Evolutionary conservation across 257 asterid genomes (phyloP).

Genomic region (Leptodermis oblonga): DNA sequence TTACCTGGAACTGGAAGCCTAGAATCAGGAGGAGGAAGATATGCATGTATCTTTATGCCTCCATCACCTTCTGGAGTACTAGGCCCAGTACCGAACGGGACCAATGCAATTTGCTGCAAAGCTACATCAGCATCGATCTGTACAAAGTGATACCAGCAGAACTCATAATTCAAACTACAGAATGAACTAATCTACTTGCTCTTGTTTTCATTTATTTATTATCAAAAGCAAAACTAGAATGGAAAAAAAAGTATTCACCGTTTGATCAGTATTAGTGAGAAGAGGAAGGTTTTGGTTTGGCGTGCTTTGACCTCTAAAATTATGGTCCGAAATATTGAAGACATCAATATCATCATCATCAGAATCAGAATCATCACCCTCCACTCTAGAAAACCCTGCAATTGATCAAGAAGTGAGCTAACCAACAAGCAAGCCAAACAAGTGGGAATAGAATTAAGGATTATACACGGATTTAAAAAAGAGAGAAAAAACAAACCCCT

Average conservation of each 20-base stretch:
- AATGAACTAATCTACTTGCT: not conserved
- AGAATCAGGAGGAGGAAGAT: slow-evolving; percentile 6
- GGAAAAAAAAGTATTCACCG: no score
- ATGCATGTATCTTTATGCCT: slow-evolving; percentile 1
- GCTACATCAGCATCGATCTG: slow-evolving; percentile 23
- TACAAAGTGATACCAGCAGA: not conserved
- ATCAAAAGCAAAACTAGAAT: not conserved
- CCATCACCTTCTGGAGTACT: slow-evolving; percentile 4
- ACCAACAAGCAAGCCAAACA: no score
- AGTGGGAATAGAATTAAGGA: no score
- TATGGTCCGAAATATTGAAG: slow-evolving; percentile 31
- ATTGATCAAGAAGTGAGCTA: not conserved
- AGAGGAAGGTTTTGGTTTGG: no score
- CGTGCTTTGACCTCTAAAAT: slow-evolving; percentile 1
- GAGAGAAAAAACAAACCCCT: slow-evolving; percentile 14
- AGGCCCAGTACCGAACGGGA: slow-evolving; percentile 4
- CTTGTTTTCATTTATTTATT: no score
- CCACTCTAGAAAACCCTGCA: slow-evolving; percentile 32
- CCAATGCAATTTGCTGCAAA: slow-evolving; percentile 17
- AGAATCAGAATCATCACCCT: slow-evolving; percentile 31
- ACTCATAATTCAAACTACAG: not conserved
- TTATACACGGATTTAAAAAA: no score
- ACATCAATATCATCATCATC: slow-evolving; percentile 33
- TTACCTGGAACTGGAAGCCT: slow-evolving; percentile 7
- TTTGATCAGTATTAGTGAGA: no score